A percentile compares a stretch with the other conserved stretches of the same genome.
These are phyloP conservation scores for Aquilaria yunnanensis DNA, from an alignment of 345 rosid species.

Conservation along the genomic window DNA sequence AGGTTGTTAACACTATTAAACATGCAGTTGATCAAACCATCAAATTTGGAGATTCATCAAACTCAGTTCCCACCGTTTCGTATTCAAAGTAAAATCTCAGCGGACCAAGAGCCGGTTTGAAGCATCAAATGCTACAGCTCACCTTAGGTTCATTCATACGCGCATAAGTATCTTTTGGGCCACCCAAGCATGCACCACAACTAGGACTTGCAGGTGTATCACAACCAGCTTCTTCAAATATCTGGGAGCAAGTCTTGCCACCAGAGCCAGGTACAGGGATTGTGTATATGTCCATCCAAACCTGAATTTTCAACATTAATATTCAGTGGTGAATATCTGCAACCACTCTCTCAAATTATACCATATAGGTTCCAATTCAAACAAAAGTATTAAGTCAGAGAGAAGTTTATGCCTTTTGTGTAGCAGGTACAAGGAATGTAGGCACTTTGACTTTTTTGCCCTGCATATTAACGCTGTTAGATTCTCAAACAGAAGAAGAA, in stretches of 20 bases:
- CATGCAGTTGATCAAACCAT: too few species aligned
- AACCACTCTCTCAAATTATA: background rate
- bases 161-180: slow-evolving; percentile 92
- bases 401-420: slow-evolving; percentile 60
- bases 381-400: background rate
- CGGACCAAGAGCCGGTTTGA: too few species aligned
- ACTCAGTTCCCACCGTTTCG: too few species aligned
- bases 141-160: slow-evolving; percentile 86
- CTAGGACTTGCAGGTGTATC: slow-evolving; percentile 95
- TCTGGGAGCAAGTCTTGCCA: slow-evolving; percentile 95
- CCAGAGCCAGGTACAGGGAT: slow-evolving; percentile 94
- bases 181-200: slow-evolving; percentile 99
- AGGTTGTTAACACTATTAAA: too few species aligned
- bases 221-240: slow-evolving; percentile 97
- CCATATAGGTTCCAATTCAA: background rate
- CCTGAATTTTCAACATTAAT: slow-evolving; percentile 32
- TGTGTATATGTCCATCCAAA: slow-evolving; percentile 85
- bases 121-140: slow-evolving; percentile 12
- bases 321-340: background rate
- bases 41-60: too few species aligned
- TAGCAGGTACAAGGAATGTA: slow-evolving; percentile 95
- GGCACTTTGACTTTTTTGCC: slow-evolving; percentile 91
- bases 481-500: background rate
- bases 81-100: too few species aligned
- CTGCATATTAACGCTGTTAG: slow-evolving; percentile 33